Base-by-base conservation (phyloP, 345 rosid species). In the Euphorbia tirucalli region DNA sequence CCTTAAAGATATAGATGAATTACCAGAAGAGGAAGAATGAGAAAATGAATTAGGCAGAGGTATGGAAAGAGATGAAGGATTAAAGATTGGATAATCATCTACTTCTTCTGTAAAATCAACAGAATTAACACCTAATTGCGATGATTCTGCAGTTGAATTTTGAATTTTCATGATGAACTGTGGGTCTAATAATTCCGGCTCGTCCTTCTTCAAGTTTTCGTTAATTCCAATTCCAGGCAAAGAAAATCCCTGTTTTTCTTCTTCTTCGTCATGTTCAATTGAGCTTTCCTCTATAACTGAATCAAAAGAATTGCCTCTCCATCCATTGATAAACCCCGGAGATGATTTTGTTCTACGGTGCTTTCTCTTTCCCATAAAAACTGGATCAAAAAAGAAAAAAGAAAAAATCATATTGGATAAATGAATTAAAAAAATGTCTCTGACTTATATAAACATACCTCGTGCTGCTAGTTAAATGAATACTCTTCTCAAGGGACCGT, bases 141-240 rank as follows among this genome's bases (percentile, higher is more conserved):
- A 6, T 30, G 18, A 28, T 30, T 61, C 43, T 5, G 39, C 39
- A 35, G n/a, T 31, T 19, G 16, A 18, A 32, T 18, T 22, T n/a
- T 61, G 5, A 56, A 15, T 22, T 22, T 8, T 25, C 5, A 56
- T 14, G n/a, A 72, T 57, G 19, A 68, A 55, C 31, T 69, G 67
- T n/a, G 82, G 69, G 55, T 68, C 66, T 27, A 59, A 39, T 27
- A 59, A 39, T 52, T 70, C 83, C 28, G 68, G 68, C n/a, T 56
- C 60, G 3, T 21, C 15, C 52, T 50, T 56, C 28, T 69, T 72
- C 67, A 75, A 43, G 59, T 25, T 31, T 21, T 74, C 66, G 27
- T 44, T 61, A 22, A 69, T 72, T 62, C 28, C 55, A 18, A 69
- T 72, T 62, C 28, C 66, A 54, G 11, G 19, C 59, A 55, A 9